phyloP scores from a whole-genome alignment of 495 filamentous ascomycete genomes.

The Chlorociboria aeruginascens region DNA sequence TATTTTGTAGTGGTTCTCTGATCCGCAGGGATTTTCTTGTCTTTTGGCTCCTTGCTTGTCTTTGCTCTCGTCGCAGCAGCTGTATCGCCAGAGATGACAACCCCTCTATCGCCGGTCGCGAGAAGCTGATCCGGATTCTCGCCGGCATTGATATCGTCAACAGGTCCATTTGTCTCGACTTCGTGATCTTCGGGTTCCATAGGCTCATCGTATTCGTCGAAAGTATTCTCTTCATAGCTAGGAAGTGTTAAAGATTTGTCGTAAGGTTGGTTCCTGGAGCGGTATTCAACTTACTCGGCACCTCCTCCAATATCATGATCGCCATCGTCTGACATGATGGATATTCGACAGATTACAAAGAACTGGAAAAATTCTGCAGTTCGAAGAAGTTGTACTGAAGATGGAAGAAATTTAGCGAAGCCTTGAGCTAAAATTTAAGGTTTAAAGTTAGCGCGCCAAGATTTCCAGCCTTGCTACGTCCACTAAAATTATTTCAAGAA shows the following conservation, averaged over 20 bases:
- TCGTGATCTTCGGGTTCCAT: conserved; percentile 45
- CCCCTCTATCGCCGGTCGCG: conserved; percentile 37
- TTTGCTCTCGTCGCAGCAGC: conserved; percentile 45
- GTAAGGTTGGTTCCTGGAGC: too few species aligned
- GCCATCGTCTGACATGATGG: conserved; percentile 78
- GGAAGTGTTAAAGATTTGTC: too few species aligned
- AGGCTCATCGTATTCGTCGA: conserved; percentile 45
- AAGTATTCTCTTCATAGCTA: conserved; percentile 18
- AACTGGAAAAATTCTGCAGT: neutral
- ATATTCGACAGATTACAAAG: neutral
- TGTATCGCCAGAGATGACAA: conserved; percentile 65
- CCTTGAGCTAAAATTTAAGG: conserved; percentile 12
- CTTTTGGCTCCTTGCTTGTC: conserved; percentile 49
- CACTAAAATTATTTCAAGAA: neutral
- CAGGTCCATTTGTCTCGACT: conserved; percentile 31
- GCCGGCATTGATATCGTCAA: conserved; percentile 28
- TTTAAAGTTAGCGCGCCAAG: conserved; percentile 10
- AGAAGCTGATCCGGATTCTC: conserved; percentile 28
- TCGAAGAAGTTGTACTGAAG: neutral
- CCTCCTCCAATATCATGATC: conserved; percentile 49
- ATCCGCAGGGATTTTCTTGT: conserved; percentile 84
- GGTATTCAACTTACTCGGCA: neutral
- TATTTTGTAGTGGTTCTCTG: conserved; percentile 89
- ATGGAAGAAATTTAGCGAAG: conserved; percentile 9
- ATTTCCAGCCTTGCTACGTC: conserved; percentile 1